Conservation (phyloP, 768 basidiomycete species). For the Psilocybe sp. region DNA sequence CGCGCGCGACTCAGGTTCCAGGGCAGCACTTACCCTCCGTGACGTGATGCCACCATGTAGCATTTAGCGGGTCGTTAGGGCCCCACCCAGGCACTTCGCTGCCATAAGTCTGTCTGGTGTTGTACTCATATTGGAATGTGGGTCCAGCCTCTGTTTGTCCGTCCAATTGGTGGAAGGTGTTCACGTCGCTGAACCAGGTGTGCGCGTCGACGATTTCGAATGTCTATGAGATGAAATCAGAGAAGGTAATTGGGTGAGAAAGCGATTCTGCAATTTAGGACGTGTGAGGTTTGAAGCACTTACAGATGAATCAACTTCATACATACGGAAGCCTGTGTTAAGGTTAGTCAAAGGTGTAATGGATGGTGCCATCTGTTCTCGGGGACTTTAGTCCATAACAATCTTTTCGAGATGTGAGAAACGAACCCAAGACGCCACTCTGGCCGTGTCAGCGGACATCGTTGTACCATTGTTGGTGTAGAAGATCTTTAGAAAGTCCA, state of each 20-base stretch:
- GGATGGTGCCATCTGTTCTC: conserved; percentile 59
- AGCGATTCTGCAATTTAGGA: no score
- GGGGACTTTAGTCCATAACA: not conserved
- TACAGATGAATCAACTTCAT: conserved; percentile 70
- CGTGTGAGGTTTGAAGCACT: no score
- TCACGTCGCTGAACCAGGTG: conserved; percentile 64
- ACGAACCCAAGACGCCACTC: conserved; percentile 41
- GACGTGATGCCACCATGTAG: conserved; percentile 81
- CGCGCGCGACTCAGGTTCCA: not conserved
- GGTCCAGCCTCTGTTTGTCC: conserved; percentile 56
- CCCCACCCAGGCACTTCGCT: conserved; percentile 55
- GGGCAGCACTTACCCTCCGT: conserved; percentile 53
- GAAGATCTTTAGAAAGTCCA: conserved; percentile 48
- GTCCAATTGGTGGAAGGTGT: conserved; percentile 54
- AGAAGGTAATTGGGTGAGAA: not conserved
- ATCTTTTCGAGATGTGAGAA: not conserved
- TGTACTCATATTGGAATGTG: conserved; percentile 65
- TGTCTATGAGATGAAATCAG: conserved; percentile 38
- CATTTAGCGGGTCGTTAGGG: conserved; percentile 65
- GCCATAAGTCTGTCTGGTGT: conserved; percentile 67
- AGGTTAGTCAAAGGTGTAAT: conserved; percentile 68
- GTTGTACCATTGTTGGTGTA: conserved; percentile 70
- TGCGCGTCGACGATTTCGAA: conserved; percentile 78
- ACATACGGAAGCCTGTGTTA: conserved; percentile 74
- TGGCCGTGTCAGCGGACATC: conserved; percentile 55